Evolutionary conservation across 345 rosid genomes (phyloP).

Genomic region (Corchorus olitorius): DNA sequence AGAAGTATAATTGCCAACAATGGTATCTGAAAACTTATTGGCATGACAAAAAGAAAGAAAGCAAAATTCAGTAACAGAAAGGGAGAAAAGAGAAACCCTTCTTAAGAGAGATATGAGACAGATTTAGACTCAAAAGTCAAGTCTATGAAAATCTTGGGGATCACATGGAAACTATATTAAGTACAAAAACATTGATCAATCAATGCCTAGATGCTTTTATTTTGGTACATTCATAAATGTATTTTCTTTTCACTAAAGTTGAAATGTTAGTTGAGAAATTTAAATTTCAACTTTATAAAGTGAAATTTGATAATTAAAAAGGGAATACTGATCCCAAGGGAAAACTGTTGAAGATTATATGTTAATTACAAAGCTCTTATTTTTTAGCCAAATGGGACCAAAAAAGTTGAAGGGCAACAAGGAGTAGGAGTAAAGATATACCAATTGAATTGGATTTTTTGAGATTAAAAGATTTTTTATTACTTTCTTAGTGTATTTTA

Average conservation of each 20-base stretch:
- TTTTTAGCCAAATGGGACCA: conserved; percentile 14
- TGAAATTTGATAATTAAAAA: conserved; percentile 5
- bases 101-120: conserved; percentile 19
- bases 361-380: neutral
- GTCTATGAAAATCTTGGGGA: conserved; percentile 18
- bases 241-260: conserved; percentile 22
- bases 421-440: conserved; percentile 26
- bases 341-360: conserved; percentile 5
- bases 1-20: conserved; percentile 15
- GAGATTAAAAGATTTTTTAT: conserved; percentile 23
- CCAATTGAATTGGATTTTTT: conserved; percentile 11
- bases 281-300: conserved; percentile 19
- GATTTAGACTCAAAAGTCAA: conserved; percentile 15
- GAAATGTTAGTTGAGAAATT: conserved; percentile 5
- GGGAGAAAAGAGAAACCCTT: neutral
- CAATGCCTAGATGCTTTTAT: conserved; percentile 23
- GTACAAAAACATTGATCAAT: conserved; percentile 28
- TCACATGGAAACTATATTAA: conserved; percentile 24
- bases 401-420: conserved; percentile 17
- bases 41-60: conserved; percentile 14
- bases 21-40: conserved; percentile 5
- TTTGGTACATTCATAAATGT: neutral
- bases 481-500: conserved; percentile 23
- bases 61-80: neutral
- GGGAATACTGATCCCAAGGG: conserved; percentile 21